A percentile compares a stretch with the other conserved stretches of the same genome.
These are phyloP conservation scores for Reutealis trisperma DNA, from an alignment of 345 rosid species.

Conservation along the genomic window DNA sequence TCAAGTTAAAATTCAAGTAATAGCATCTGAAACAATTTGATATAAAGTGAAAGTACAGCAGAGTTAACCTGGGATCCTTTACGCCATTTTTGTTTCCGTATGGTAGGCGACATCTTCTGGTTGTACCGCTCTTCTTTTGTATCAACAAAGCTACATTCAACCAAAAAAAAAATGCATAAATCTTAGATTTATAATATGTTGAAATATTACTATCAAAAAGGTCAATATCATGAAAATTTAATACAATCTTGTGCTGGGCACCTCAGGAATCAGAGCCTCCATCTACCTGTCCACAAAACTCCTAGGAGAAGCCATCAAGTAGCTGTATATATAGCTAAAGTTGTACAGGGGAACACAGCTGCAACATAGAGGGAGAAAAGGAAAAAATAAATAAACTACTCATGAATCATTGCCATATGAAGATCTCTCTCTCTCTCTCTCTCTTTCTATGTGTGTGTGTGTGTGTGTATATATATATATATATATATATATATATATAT, in stretches of 20 bases:
- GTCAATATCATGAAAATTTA: conserved; percentile 4
- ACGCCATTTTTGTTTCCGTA: conserved; percentile 69
- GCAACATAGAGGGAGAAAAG: conserved; percentile 34
- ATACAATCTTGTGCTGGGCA: conserved; percentile 28
- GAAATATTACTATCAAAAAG: conserved; percentile 7
- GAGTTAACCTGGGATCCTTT: conserved; percentile 88
- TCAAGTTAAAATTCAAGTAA: not conserved
- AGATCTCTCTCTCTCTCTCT: no score
- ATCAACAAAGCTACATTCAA: conserved; percentile 59
- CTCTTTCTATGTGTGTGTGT: no score
- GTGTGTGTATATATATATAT: no score
- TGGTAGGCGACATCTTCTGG: conserved; percentile 66
- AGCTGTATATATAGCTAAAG: conserved; percentile 76
- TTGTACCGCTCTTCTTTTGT: conserved; percentile 69
- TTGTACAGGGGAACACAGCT: conserved; percentile 91
- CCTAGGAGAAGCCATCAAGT: conserved; percentile 72
- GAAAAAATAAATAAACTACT: not conserved
- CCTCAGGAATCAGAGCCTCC: conserved; percentile 42
- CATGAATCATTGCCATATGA: not conserved
- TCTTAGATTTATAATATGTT: conserved; percentile 2
- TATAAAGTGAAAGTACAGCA: conserved; percentile 6
- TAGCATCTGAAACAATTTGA: not conserved
- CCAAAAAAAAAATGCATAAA: no score
- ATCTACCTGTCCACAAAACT: conserved; percentile 96
- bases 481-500: no score